phyloP scores from a whole-genome alignment of 202 grass and related monocot species.

The Panicum hallii region DNA sequence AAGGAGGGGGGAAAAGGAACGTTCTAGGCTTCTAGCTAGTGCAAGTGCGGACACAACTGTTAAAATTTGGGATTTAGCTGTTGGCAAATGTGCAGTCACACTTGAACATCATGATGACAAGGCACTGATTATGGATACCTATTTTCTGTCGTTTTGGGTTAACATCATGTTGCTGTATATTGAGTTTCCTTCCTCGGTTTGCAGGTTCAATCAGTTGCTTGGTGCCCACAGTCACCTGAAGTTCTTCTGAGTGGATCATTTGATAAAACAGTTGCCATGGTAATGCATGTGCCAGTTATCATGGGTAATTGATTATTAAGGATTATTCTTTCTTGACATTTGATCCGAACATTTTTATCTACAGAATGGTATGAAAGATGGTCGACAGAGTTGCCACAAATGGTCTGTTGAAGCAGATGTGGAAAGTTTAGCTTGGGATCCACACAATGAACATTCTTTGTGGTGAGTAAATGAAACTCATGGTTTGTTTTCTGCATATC shows the following conservation, averaged over 20 bases:
- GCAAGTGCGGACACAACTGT: slow-evolving; percentile 88
- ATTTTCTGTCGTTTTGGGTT: slow-evolving; percentile 18
- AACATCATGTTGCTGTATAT: slow-evolving; percentile 8
- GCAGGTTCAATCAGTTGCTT: slow-evolving; percentile 91
- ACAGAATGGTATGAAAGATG: slow-evolving; percentile 84
- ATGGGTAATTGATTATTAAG: slow-evolving; percentile 1
- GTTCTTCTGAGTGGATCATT: slow-evolving; percentile 94
- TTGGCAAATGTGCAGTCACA: slow-evolving; percentile 79
- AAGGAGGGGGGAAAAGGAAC: slow-evolving; percentile 25
- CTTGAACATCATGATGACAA: slow-evolving; percentile 85
- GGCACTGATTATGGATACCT: slow-evolving; percentile 49
- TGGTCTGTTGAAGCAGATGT: slow-evolving; percentile 85
- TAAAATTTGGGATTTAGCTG: slow-evolving; percentile 87
- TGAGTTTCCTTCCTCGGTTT: not conserved
- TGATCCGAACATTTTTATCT: slow-evolving; percentile 21
- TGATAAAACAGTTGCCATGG: slow-evolving; percentile 81
- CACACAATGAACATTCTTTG: slow-evolving; percentile 80
- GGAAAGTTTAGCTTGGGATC: slow-evolving; percentile 94
- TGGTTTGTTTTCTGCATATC: slow-evolving; percentile 5
- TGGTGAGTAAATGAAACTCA: slow-evolving; percentile 56
- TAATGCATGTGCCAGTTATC: slow-evolving; percentile 45
- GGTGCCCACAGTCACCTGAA: slow-evolving; percentile 75
- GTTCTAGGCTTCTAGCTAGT: slow-evolving; percentile 92
- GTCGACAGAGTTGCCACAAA: slow-evolving; percentile 59
- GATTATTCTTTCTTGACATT: slow-evolving; percentile 12